phyloP scores from a whole-genome alignment of 2,329 filamentous ascomycete species.

The Epichloe aotearoae region DNA sequence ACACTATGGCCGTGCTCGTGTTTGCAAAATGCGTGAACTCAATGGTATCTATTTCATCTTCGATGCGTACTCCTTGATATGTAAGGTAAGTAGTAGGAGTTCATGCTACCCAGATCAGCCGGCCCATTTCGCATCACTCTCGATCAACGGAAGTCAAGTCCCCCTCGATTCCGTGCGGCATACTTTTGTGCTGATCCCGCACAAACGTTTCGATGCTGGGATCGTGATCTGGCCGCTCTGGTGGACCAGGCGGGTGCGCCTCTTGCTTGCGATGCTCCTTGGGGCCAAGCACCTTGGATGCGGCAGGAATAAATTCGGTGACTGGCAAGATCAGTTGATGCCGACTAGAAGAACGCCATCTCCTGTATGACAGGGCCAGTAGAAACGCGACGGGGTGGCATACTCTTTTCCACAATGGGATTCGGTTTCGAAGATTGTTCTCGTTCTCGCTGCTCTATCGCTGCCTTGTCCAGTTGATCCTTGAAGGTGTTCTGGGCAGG shows the following conservation, averaged over 20 bases:
- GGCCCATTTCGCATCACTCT: constrained; percentile 8
- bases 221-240: constrained; percentile 32
- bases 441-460: constrained; percentile 19
- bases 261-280: constrained; percentile 14
- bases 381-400: no score
- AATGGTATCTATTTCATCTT: background rate
- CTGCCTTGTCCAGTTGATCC: constrained; percentile 29
- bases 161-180: constrained; percentile 11
- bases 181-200: constrained; percentile 38
- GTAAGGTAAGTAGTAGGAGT: no score
- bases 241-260: constrained; percentile 20
- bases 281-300: constrained; percentile 26
- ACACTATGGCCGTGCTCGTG: no score
- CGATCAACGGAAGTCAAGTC: constrained; percentile 3
- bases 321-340: constrained; percentile 15
- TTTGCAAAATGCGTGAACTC: background rate
- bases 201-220: constrained; percentile 38
- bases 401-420: constrained; percentile 31
- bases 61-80: no score
- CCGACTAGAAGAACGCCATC: background rate
- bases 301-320: constrained; percentile 30
- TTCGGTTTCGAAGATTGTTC: constrained; percentile 17
- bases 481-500: constrained; percentile 24
- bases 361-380: no score
- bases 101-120: no score